Evolutionary conservation across 495 filamentous ascomycete genomes (phyloP).

Genomic region (Talaromyces nanjingensis): DNA sequence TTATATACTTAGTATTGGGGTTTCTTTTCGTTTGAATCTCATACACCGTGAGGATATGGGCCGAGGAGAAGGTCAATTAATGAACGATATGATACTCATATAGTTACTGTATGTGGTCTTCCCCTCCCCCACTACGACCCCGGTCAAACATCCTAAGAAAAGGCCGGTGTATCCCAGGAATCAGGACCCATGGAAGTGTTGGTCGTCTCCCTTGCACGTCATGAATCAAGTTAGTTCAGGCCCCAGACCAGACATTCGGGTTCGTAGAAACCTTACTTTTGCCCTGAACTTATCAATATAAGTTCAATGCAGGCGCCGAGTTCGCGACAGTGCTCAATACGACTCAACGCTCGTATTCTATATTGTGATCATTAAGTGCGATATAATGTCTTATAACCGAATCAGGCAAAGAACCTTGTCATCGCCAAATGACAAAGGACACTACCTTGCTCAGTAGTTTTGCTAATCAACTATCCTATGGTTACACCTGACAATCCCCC

Average conservation of each 20-base stretch:
- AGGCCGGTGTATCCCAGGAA: background rate
- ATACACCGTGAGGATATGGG: background rate
- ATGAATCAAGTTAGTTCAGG: background rate
- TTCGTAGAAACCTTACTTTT: background rate
- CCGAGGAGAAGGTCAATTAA: background rate
- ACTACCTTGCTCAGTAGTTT: background rate
- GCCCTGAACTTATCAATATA: background rate
- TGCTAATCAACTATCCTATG: background rate
- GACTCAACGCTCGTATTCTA: background rate
- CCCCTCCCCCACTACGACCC: background rate
- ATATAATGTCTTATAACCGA: background rate
- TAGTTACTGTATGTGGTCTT: background rate
- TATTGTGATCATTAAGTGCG: background rate
- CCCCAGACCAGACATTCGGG: background rate
- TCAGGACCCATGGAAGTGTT: background rate
- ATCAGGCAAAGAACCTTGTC: background rate
- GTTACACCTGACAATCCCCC: background rate
- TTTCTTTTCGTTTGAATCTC: background rate
- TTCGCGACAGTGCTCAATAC: background rate
- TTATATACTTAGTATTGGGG: background rate
- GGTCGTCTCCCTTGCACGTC: background rate
- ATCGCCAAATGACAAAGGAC: background rate
- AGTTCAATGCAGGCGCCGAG: background rate
- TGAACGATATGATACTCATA: background rate
- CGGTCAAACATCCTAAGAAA: background rate